Conservation (phyloP, 768 basidiomycete species). For the Glaciozyma antarctica region DNA sequence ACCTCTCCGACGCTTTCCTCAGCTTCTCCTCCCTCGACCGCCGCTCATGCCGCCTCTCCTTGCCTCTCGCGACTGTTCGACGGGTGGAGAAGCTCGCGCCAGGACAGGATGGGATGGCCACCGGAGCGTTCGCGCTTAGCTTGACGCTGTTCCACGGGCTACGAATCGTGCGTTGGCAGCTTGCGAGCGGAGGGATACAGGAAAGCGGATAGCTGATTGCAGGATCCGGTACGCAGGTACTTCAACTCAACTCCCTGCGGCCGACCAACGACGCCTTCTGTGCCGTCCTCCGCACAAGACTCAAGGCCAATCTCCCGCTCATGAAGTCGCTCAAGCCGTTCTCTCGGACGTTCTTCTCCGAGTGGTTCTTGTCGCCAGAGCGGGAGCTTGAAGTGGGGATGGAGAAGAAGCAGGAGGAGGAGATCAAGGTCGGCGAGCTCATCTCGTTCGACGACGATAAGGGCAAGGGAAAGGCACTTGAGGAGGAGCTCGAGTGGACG, state of each 20-base stretch:
- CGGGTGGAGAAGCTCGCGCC: conserved; percentile 90
- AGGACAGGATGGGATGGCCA: conserved; percentile 44
- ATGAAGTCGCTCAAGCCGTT: conserved; percentile 92
- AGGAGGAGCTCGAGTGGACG: conserved; percentile 37
- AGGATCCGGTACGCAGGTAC: conserved; percentile 41
- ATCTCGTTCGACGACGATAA: conserved; percentile 36
- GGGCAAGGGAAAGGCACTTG: conserved; percentile 32
- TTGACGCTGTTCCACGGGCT: conserved; percentile 87
- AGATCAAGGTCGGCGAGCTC: conserved; percentile 23
- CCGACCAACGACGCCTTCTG: conserved; percentile 82
- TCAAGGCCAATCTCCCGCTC: conserved; percentile 77
- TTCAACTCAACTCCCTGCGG: conserved; percentile 85
- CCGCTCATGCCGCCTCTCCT: conserved; percentile 80
- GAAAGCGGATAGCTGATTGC: not conserved
- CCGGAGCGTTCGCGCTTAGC: conserved; percentile 92
- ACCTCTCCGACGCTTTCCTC: conserved; percentile 79
- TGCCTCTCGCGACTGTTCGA: conserved; percentile 84
- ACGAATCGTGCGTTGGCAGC: conserved; percentile 57
- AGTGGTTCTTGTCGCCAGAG: conserved; percentile 44
- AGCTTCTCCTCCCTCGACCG: conserved; percentile 83
- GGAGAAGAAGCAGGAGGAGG: conserved; percentile 17
- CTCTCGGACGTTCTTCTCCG: conserved; percentile 86
- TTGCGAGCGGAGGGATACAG: too few species aligned
- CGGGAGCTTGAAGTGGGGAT: conserved; percentile 5
- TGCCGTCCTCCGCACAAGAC: conserved; percentile 69